Evolutionary conservation across 2,329 filamentous ascomycete species (phyloP), one percentile per base, ranked within the genome.

Genomic region (Aurifilum marmelostoma): DNA sequence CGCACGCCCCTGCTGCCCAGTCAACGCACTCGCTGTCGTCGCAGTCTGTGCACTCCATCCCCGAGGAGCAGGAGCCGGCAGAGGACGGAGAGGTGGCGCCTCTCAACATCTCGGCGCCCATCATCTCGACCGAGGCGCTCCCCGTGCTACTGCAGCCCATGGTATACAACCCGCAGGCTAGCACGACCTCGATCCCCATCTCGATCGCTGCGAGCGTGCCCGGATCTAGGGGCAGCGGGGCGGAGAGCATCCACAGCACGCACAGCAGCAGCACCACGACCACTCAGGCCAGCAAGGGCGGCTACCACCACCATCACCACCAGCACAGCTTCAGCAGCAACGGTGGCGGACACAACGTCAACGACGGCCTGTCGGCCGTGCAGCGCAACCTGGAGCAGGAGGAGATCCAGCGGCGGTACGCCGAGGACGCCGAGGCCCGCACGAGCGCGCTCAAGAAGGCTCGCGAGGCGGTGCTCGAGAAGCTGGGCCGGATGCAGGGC

Each of bases 321-420:
- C n/a, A 54, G 34, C 34, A 56, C 43, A 65, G 27, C 12, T 56
- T n/a, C 21, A 59, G 60, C 60, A 39, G 41, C 52, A 65, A 69
- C 47, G 69, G 69, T 56, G 62, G 66, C 47, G 67, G 69, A 3
- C 69, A 71, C 64, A 71, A 75, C 41, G 72, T 77, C 18, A 80
- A 84, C 71, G 81, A 81, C 68, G 83, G 83, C 63, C 85, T 89
- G 70, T 84, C 85, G 18, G 81, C 86, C 2, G 84, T 89, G 39
- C 87, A 89, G 76, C 85, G 87, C 72, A 84, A 88, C 74, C 79
- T 88, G 56, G 82, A 85, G 72, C 83, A 85, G 70, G 87, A 90
- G 74, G 83, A 85, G 72, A 80, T 82, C 2, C 85, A 88, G 71
- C 82, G 85, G 14, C 80, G 83, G 59, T 80, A 89, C 32, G 88